A percentile compares a stretch with the other conserved stretches of the same genome.
Conservation (phyloP, 148 eudicot genomes). For the Cornus controversa region DNA sequence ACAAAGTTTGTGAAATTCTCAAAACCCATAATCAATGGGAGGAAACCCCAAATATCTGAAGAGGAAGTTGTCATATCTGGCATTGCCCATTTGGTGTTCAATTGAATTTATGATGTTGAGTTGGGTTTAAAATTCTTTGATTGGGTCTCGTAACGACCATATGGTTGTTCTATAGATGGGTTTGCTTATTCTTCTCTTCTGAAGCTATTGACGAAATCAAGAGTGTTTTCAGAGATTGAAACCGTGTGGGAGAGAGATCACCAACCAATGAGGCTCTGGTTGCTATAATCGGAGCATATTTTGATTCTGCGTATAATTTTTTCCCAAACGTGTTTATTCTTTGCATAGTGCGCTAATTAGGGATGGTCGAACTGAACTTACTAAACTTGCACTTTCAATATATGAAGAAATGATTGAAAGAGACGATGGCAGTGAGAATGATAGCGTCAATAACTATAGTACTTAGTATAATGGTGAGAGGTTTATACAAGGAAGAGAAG, state of each 20-base stretch:
- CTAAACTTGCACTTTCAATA: slow-evolving; percentile 42
- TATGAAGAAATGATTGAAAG: slow-evolving; percentile 70
- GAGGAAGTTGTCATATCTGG: slow-evolving; percentile 60
- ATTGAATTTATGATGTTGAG: slow-evolving; percentile 50
- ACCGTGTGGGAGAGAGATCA: slow-evolving; percentile 39
- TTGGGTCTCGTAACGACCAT: slow-evolving; percentile 49
- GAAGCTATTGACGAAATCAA: slow-evolving; percentile 60
- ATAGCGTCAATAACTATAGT: slow-evolving; percentile 68
- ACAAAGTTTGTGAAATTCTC: slow-evolving; percentile 54
- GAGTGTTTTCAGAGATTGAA: slow-evolving; percentile 58
- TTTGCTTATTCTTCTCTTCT: slow-evolving; percentile 77
- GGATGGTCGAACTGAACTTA: slow-evolving; percentile 32
- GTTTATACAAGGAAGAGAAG: slow-evolving; percentile 68
- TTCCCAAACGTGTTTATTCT: slow-evolving; percentile 56
- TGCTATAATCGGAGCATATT: slow-evolving; percentile 59
- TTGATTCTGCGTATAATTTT: slow-evolving; percentile 36
- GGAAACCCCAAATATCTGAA: slow-evolving; percentile 42
- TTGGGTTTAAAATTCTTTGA: slow-evolving; percentile 75
- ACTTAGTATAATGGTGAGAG: slow-evolving; percentile 68
- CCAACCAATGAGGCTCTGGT: slow-evolving; percentile 56
- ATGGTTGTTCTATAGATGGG: slow-evolving; percentile 61
- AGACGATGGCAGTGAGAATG: slow-evolving; percentile 30
- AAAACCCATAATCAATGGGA: slow-evolving; percentile 63
- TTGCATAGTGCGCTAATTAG: slow-evolving; percentile 61
- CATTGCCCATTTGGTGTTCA: slow-evolving; percentile 75